phyloP scores from a whole-genome alignment of 768 basidiomycete species.

The Xerocomus potaroensis region DNA sequence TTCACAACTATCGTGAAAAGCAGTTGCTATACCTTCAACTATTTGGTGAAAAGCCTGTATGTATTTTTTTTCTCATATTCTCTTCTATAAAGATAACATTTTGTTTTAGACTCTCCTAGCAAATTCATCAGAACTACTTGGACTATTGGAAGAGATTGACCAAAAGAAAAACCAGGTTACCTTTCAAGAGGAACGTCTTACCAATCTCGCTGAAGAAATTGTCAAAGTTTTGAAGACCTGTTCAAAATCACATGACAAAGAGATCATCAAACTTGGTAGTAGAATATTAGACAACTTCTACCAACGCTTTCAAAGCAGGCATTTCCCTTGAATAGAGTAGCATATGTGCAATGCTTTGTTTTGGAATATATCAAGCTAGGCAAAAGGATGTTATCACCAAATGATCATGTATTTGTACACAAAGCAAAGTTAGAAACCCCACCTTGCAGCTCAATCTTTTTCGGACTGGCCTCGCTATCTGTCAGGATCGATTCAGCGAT shows the following conservation, averaged over 20 bases:
- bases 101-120: slow-evolving; percentile 1
- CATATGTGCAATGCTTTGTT: too few relatives aligned
- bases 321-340: background rate
- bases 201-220: slow-evolving; percentile 11
- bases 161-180: slow-evolving; percentile 19
- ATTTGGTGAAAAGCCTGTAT: slow-evolving; percentile 21
- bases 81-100: background rate
- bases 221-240: background rate
- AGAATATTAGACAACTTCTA: slow-evolving; percentile 19
- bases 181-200: slow-evolving; percentile 7
- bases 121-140: slow-evolving; percentile 13
- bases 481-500: background rate
- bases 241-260: background rate
- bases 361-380: too few relatives aligned
- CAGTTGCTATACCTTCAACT: background rate
- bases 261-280: slow-evolving; percentile 14
- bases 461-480: too few relatives aligned
- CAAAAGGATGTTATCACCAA: too few relatives aligned
- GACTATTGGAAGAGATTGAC: slow-evolving; percentile 20
- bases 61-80: background rate
- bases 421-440: too few relatives aligned
- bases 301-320: slow-evolving; percentile 19
- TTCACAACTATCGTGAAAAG: background rate
- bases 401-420: too few relatives aligned
- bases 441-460: too few relatives aligned